These are phyloP conservation scores for Aspergillus nidulans DNA, from an alignment of 495 filamentous ascomycete species.

Conservation along the genomic window DNA sequence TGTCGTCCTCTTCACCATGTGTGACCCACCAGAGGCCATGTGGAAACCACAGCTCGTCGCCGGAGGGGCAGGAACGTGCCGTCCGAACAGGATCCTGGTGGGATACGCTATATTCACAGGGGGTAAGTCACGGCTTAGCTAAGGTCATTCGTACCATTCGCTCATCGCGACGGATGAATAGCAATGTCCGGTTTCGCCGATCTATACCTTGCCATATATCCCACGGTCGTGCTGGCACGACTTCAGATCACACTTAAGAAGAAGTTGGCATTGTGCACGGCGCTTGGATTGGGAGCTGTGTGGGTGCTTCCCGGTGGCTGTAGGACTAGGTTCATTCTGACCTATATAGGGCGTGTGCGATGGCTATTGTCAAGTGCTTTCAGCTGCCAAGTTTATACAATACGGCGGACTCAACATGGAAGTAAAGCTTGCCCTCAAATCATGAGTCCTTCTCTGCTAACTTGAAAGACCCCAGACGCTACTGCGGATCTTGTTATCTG, in stretches of 20 bases:
- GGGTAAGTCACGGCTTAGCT: slow-evolving; percentile 16
- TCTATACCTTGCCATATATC: slow-evolving; percentile 47
- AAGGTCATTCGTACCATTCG: neutral
- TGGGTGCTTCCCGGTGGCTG: slow-evolving; percentile 1
- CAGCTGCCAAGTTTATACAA: slow-evolving; percentile 32
- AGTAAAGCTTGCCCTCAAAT: too few relatives aligned
- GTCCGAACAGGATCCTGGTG: slow-evolving; percentile 27
- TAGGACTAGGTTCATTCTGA: neutral
- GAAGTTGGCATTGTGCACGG: slow-evolving; percentile 41
- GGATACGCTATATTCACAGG: slow-evolving; percentile 30
- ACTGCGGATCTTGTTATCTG: slow-evolving; percentile 40
- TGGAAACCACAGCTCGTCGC: slow-evolving; percentile 35
- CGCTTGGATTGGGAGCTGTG: slow-evolving; percentile 39
- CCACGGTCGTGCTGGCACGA: slow-evolving; percentile 36
- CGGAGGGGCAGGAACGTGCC: slow-evolving; percentile 25
- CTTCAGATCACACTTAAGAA: slow-evolving; percentile 42
- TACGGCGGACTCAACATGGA: slow-evolving; percentile 37
- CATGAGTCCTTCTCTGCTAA: slow-evolving; percentile 3
- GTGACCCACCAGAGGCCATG: slow-evolving; percentile 32
- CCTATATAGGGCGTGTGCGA: slow-evolving; percentile 14
- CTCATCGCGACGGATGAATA: neutral
- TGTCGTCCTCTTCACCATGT: slow-evolving; percentile 35
- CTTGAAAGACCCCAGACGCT: slow-evolving; percentile 16
- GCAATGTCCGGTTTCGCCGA: slow-evolving; percentile 38
- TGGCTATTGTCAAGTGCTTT: slow-evolving; percentile 38